These are phyloP conservation scores for Cicer chorassanicum DNA, from an alignment of 306 rosid genomes.

Conservation along the genomic window DNA sequence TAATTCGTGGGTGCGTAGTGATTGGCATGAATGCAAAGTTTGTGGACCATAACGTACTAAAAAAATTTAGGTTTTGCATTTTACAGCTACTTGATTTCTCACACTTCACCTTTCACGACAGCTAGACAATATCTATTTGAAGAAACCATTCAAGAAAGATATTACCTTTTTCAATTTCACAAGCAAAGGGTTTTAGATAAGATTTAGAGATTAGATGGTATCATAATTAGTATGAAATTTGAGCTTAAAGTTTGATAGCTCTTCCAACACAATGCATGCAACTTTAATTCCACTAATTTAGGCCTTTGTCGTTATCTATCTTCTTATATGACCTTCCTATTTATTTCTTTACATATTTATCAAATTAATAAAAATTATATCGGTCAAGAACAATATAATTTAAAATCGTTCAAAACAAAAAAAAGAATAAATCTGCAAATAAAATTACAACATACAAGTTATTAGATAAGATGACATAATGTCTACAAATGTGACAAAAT, in stretches of 20 bases:
- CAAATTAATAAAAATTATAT: too few species aligned
- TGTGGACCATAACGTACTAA: conserved; percentile 42
- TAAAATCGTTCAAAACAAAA: too few species aligned
- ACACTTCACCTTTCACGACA: conserved; percentile 36
- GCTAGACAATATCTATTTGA: conserved; percentile 42
- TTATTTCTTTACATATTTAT: too few species aligned
- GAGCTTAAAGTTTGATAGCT: conserved; percentile 33
- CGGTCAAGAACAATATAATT: too few species aligned
- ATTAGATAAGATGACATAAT: too few species aligned
- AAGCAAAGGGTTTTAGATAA: conserved; percentile 49
- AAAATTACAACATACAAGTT: too few species aligned
- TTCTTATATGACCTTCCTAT: conserved; percentile 15
- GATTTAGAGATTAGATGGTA: conserved; percentile 34
- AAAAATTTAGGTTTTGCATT: conserved; percentile 40
- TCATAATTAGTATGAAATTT: conserved; percentile 22
- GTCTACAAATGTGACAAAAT: too few species aligned
- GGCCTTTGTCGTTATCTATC: conserved; percentile 43
- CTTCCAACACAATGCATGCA: conserved; percentile 42
- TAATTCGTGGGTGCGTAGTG: conserved; percentile 25
- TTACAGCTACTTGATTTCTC: conserved; percentile 46
- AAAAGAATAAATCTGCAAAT: too few species aligned
- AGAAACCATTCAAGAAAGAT: conserved; percentile 34
- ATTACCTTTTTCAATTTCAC: conserved; percentile 42
- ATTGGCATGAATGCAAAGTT: conserved; percentile 44
- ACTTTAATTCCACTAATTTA: conserved; percentile 38